Base-by-base conservation (phyloP, 495 filamentous ascomycete species). In the Podospora pseudoanserina region DNA sequence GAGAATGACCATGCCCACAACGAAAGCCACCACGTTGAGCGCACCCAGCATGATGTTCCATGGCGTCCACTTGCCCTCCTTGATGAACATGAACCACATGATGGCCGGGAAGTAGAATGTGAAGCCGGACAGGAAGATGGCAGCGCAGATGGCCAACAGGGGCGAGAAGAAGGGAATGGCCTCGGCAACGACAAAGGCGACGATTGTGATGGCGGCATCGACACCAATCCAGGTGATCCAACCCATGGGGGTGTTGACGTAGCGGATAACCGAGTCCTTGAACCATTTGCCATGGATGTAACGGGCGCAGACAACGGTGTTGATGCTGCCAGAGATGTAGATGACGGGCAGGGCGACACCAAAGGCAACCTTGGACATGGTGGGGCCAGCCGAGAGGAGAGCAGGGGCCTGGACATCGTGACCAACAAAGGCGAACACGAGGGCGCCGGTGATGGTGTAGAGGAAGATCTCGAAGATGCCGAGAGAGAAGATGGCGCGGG, bases 301-400 rank as follows among this genome's bases (percentile, higher is more conserved):
- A 67, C 90, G 90, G 58, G 70, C 67, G 67, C 84, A 70, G 28
- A 88, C 86, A 1, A 82, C 83, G 34, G 83, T 85, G 79, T 87
- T 87, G 79, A 89, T 89, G 64, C 83, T 85, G 15, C 87, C 87
- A 27, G 84, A 86, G 83, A 76, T 90, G 77, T 92, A 89, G 75
- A 94, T 90, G 49, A 94, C 90, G 65, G 92, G 92, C 18, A 92
- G 82, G 34, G 91, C 92, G 67, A 96, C 82, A 19, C 92, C 92
- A 72, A 91, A 96, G 3, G 91, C 90, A 53, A 93, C 76, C 77
- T 91, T 92, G 67, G 86, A 84, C 18, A 94, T 75, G 0, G 86
- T 30, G 1, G 80, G 78, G 13, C 86, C 83, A 9, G 90, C 87
- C 0, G 88, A 88, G 18, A 87, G 84, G 0, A 94, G 83, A 4